Evolutionary conservation across 148 eudicot genomes (phyloP).

Genomic region (Chenopodium berlandieri): DNA sequence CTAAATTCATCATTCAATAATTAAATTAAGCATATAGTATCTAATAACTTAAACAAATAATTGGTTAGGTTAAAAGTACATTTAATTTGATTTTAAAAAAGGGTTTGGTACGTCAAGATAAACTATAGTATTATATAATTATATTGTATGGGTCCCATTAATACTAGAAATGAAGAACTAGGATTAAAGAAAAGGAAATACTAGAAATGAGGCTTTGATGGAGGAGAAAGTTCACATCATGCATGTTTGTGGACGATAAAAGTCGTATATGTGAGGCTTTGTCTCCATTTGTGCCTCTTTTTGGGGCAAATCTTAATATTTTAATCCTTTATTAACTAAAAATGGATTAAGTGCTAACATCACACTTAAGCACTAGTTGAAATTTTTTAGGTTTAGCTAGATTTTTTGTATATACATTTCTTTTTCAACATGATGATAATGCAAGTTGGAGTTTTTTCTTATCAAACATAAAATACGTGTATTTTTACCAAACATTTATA

Average conservation of each 20-base stretch:
- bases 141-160: neutral
- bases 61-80: conserved; percentile 11
- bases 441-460: neutral
- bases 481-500: neutral
- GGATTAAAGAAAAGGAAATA: neutral
- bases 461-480: neutral
- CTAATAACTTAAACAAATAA: neutral
- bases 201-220: neutral
- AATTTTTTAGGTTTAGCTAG: neutral
- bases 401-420: neutral
- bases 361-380: conserved; percentile 14
- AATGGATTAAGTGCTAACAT: conserved; percentile 16
- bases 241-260: conserved; percentile 22
- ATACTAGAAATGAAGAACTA: conserved; percentile 5
- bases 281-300: conserved; percentile 18
- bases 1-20: neutral
- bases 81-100: neutral
- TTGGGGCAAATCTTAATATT: conserved; percentile 21
- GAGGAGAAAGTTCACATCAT: conserved; percentile 21
- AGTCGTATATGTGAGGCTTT: conserved; percentile 19
- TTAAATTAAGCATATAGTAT: neutral
- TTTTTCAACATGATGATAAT: conserved; percentile 10
- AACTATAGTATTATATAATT: neutral
- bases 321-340: neutral
- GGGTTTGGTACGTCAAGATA: conserved; percentile 13